Percentiles rank a stretch among this genome's conserved stretches.
phyloP scores from a whole-genome alignment of 2,329 filamentous ascomycete species.

The Kalaharituber pfeilii region DNA sequence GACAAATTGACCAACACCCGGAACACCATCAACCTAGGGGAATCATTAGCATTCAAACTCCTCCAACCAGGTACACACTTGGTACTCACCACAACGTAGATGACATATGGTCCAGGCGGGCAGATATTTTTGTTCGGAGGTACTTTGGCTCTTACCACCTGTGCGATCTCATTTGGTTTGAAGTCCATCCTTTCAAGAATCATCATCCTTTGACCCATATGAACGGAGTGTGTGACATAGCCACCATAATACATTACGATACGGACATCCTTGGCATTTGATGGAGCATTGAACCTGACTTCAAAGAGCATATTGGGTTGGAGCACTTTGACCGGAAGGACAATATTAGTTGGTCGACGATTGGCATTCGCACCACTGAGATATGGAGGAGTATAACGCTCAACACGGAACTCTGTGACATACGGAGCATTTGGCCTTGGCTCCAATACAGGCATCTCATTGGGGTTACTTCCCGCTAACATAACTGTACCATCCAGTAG shows the following conservation, averaged over 20 bases:
- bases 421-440: conserved; percentile 33
- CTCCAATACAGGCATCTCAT: conserved; percentile 38
- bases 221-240: conserved; percentile 43
- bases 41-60: conserved; percentile 1
- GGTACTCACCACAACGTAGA: conserved; percentile 36
- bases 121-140: conserved; percentile 39
- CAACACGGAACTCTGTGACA: conserved; percentile 44
- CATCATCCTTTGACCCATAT: conserved; percentile 44
- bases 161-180: conserved; percentile 27
- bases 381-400: conserved; percentile 45
- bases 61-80: neutral
- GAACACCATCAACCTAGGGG: conserved; percentile 34
- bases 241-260: conserved; percentile 41
- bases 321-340: conserved; percentile 31
- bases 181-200: conserved; percentile 37
- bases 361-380: conserved; percentile 35
- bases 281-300: conserved; percentile 33
- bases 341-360: conserved; percentile 34
- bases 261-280: conserved; percentile 31
- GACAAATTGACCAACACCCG: conserved; percentile 37
- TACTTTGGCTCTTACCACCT: conserved; percentile 36
- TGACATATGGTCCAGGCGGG: conserved; percentile 42
- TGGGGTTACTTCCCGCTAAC: conserved; percentile 43
- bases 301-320: conserved; percentile 32
- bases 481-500: conserved; percentile 43